Base-by-base conservation (phyloP, 257 asterid genomes). In the Ehretia macrophylla region DNA sequence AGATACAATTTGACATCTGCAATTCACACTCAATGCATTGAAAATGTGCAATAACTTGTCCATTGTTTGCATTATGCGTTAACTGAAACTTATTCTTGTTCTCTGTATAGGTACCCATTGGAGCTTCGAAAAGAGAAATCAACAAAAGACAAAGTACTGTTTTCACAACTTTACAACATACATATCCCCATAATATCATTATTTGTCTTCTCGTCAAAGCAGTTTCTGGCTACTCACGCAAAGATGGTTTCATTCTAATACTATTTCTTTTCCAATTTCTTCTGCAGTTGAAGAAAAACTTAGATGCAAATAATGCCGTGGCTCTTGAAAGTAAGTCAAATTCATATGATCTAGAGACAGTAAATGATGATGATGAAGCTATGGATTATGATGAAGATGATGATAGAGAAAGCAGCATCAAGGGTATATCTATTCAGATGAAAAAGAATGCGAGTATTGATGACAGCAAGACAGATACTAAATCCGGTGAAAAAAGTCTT, bases 41-140 rank as follows among this genome's bases (percentile, higher is more conserved):
- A 3, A 27, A 27, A 27, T 6, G 6, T 27, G 35, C 35, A 27
- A 27, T 27, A 27, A 27, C 20, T 27, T 56, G 60, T 10, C 11
- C 17, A 49, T 17, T 40, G 21, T 66, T 17, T 21, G 40, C 48
- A 27, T 27, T 27, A 27, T 27, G 3, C 35, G 6, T 27, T 1
- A 27, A 3, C 35, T 27, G 8, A 17, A 14, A 44, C 27, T 5
- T 17, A 13, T 8, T 22, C 17, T 54, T 63, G 1, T 14, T 35
- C 55, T 56, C 22, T 55, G 10, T 66, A 57, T 58, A 93, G 99
- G 99, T 93, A 93, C 54, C 99, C 99, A 0, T 68, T 93, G 81
- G 99, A 93, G 90, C 79, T 93, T 68, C 79, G 99, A 23, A 93
- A 86, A 78, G 97, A 86, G 72, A 93, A 93, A 79, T 77, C 94